Conservation (phyloP, 768 basidiomycete genomes). For the Omphalotus guepiniiformis region DNA sequence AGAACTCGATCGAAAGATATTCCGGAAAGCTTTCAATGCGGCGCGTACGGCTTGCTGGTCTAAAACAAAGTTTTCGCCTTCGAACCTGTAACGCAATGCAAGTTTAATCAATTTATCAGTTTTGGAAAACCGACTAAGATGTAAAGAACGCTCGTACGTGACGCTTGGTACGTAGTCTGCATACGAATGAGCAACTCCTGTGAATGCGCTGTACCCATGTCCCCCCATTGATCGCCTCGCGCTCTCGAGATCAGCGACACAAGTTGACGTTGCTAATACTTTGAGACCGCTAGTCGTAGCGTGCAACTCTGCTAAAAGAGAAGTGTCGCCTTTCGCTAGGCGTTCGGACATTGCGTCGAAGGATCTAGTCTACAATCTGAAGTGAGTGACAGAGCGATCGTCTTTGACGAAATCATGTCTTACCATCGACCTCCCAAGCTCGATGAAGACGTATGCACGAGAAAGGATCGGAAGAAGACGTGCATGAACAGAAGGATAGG, state of each 20-base stretch:
- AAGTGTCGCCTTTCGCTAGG: conserved; percentile 53
- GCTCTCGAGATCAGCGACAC: conserved; percentile 56
- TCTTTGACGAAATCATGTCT: conserved; percentile 12
- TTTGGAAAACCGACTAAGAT: neutral
- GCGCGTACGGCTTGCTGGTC: conserved; percentile 72
- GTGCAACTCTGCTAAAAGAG: conserved; percentile 68
- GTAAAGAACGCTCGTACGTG: conserved; percentile 40
- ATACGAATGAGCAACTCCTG: conserved; percentile 62
- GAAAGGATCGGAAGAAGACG: conserved; percentile 70
- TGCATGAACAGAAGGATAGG: conserved; percentile 69
- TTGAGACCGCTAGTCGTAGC: conserved; percentile 69
- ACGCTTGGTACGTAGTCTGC: conserved; percentile 61
- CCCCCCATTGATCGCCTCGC: conserved; percentile 73
- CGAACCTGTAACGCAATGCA: conserved; percentile 40
- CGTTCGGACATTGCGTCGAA: conserved; percentile 47
- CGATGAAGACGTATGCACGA: conserved; percentile 64
- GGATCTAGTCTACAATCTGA: conserved; percentile 34
- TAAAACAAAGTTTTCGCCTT: conserved; percentile 78
- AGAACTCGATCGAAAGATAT: conserved; percentile 14
- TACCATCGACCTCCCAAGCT: conserved; percentile 58
- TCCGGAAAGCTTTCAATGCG: conserved; percentile 55
- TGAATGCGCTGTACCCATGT: conserved; percentile 69
- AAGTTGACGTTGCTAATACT: conserved; percentile 47
- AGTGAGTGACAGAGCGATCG: neutral
- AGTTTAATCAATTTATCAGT: neutral